Conservation (phyloP, 2,329 filamentous ascomycete genomes). For the Fusarium nurragi region DNA sequence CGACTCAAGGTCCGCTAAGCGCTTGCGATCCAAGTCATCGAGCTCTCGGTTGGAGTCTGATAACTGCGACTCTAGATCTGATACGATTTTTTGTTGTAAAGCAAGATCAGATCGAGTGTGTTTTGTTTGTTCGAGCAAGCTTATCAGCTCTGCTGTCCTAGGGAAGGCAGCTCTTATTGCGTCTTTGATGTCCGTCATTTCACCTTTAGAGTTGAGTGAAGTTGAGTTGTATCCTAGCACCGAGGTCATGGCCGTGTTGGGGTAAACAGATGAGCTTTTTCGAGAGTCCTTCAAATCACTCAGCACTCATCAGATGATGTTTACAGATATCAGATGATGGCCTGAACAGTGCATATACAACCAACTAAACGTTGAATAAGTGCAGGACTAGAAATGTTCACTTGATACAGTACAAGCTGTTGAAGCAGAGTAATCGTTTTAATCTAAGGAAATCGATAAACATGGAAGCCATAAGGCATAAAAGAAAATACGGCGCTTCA, state of each 20-base stretch:
- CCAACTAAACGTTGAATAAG: not conserved
- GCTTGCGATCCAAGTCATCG: slow-evolving; percentile 51
- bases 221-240: slow-evolving; percentile 11
- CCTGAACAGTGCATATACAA: not conserved
- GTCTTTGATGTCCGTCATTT: slow-evolving; percentile 47
- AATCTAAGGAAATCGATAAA: not conserved
- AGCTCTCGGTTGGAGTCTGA: slow-evolving; percentile 50
- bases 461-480: not conserved
- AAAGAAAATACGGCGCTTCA: not conserved
- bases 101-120: slow-evolving; percentile 57
- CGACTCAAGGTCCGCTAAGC: slow-evolving; percentile 59
- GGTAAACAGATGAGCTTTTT: not conserved
- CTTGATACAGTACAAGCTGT: not conserved
- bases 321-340: slow-evolving; percentile 19
- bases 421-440: not conserved
- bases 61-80: slow-evolving; percentile 56
- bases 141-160: slow-evolving; percentile 56
- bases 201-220: not conserved
- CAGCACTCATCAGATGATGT: slow-evolving; percentile 21
- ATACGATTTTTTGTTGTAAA: slow-evolving; percentile 57
- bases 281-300: not conserved
- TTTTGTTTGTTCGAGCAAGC: slow-evolving; percentile 59
- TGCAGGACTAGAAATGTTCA: not conserved
- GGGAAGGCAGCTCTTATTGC: slow-evolving; percentile 53
- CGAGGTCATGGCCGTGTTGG: slow-evolving; percentile 9